Evolutionary conservation across 768 basidiomycete genomes (phyloP).

Genomic region (Suillus subaureus): DNA sequence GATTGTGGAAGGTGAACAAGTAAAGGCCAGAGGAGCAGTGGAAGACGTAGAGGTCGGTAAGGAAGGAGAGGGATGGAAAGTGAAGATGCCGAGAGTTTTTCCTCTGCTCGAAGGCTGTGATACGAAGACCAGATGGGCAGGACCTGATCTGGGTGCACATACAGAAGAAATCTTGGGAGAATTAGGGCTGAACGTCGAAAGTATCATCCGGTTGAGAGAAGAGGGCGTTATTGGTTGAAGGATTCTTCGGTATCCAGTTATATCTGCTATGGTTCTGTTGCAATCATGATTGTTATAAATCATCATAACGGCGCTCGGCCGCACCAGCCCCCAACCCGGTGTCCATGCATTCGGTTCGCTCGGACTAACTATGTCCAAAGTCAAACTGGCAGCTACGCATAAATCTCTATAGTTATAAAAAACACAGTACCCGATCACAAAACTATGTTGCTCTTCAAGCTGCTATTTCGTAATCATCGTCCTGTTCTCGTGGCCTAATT

Average conservation of each 20-base stretch:
- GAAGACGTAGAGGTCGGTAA: constrained; percentile 57
- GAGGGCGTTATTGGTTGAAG: constrained; percentile 42
- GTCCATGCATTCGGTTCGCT: too few species aligned
- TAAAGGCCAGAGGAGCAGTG: constrained; percentile 54
- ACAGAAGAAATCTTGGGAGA: constrained; percentile 53
- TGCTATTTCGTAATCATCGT: too few species aligned
- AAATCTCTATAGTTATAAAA: too few species aligned
- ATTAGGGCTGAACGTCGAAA: constrained; percentile 40
- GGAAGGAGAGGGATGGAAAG: constrained; percentile 50
- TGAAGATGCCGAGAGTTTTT: constrained; percentile 70
- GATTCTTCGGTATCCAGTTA: neutral
- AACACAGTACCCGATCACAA: too few species aligned
- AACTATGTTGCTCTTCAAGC: too few species aligned
- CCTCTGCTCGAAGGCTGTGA: constrained; percentile 64
- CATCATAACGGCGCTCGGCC: too few species aligned
- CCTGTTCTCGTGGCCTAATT: too few species aligned
- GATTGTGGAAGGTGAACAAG: constrained; percentile 59
- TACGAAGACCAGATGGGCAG: constrained; percentile 64
- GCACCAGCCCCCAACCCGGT: too few species aligned
- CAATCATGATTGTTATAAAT: neutral
- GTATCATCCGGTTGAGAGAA: constrained; percentile 40
- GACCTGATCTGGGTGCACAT: constrained; percentile 65
- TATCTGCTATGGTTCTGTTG: neutral
- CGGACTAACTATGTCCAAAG: too few species aligned
- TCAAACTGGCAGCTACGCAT: too few species aligned